A percentile compares a stretch with the other conserved stretches of the same genome.
These are phyloP conservation scores for Alliaria petiolata DNA, from an alignment of 345 rosid species.

Conservation along the genomic window DNA sequence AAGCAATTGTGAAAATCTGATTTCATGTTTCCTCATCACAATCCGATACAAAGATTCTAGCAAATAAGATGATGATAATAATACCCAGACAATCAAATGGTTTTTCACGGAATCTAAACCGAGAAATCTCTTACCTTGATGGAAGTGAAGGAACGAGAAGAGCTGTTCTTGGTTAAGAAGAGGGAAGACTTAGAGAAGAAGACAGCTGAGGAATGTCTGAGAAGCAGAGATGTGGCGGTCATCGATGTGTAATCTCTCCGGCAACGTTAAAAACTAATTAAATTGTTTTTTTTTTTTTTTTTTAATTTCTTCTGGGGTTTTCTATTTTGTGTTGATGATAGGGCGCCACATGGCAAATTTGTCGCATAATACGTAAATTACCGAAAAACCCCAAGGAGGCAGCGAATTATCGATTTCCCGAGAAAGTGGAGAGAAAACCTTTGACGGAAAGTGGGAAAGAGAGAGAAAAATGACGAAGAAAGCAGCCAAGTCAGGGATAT, in stretches of 20 bases:
- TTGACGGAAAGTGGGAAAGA: background rate
- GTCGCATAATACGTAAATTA: background rate
- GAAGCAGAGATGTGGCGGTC: slow-evolving; percentile 46
- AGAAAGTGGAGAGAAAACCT: slow-evolving; percentile 10
- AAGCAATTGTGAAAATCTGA: background rate
- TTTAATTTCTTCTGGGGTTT: background rate
- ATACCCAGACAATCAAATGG: background rate
- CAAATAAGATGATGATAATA: background rate
- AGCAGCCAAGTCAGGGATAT: slow-evolving; percentile 27
- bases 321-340: background rate
- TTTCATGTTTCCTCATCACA: background rate
- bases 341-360: slow-evolving; percentile 11
- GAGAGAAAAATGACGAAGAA: slow-evolving; percentile 34
- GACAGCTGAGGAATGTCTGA: slow-evolving; percentile 29
- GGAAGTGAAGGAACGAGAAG: slow-evolving; percentile 21
- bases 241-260: slow-evolving; percentile 20
- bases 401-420: background rate
- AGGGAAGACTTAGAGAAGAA: slow-evolving; percentile 8
- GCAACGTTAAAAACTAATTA: background rate
- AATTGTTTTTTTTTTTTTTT: background rate
- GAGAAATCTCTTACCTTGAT: slow-evolving; percentile 28
- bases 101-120: background rate
- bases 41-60: background rate
- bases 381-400: background rate
- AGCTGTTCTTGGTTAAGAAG: slow-evolving; percentile 27